These are phyloP conservation scores for Hypericum androsaemum DNA, from an alignment of 345 rosid species.

Conservation along the genomic window DNA sequence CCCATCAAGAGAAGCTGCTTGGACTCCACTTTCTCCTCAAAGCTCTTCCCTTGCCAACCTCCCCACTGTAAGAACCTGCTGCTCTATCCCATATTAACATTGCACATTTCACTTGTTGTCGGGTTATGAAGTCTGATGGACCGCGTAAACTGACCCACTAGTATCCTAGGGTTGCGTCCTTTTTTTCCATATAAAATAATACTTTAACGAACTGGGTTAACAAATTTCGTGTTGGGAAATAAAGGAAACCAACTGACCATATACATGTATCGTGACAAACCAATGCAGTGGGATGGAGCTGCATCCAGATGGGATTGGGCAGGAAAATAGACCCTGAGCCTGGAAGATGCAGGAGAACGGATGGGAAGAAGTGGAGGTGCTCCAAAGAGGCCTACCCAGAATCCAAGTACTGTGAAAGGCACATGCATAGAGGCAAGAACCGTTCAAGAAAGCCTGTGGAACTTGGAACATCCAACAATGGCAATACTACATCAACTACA, in stretches of 20 bases:
- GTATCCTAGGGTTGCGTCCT: too few relatives aligned
- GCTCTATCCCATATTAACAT: not conserved
- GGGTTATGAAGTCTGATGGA: too few relatives aligned
- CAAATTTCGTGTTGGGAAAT: too few relatives aligned
- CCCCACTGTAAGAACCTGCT: conserved; percentile 34
- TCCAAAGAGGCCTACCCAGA: conserved; percentile 85
- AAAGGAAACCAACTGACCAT: not conserved
- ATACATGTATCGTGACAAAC: not conserved
- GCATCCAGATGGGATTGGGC: conserved; percentile 62
- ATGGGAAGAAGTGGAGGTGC: conserved; percentile 97
- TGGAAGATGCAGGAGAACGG: conserved; percentile 91
- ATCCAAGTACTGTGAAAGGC: conserved; percentile 88
- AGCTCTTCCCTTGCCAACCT: conserved; percentile 38
- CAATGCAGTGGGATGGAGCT: conserved; percentile 62
- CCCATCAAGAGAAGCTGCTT: conserved; percentile 48
- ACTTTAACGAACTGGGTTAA: too few relatives aligned
- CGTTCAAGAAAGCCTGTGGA: conserved; percentile 99
- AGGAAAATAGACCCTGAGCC: conserved; percentile 86
- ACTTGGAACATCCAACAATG: conserved; percentile 14
- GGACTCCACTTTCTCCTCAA: conserved; percentile 36
- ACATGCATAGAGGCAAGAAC: conserved; percentile 93
- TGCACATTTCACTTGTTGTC: too few relatives aligned
- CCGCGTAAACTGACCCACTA: too few relatives aligned
- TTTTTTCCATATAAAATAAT: too few relatives aligned
- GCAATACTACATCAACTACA: conserved; percentile 13